Evolutionary conservation across 2,329 filamentous ascomycete genomes (phyloP).

Genomic region (Xylaria digitata): DNA sequence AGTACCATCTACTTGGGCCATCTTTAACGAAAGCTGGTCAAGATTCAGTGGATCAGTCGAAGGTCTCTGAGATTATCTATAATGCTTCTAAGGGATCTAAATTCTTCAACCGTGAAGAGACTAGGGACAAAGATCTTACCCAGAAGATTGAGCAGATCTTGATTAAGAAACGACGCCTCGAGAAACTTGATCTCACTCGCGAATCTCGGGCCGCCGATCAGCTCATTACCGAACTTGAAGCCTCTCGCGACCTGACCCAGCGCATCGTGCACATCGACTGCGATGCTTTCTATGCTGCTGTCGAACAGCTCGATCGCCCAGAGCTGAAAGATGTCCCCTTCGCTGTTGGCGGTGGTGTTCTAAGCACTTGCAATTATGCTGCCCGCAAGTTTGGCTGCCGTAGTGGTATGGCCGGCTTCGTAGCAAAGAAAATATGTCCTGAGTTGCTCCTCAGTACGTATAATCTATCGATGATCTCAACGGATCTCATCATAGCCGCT

Average conservation of each 20-base stretch:
- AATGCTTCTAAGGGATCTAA: constrained; percentile 96
- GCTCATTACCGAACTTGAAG: constrained; percentile 82
- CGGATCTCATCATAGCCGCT: not conserved
- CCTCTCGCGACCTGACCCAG: constrained; percentile 83
- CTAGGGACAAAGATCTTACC: constrained; percentile 82
- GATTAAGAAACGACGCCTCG: constrained; percentile 77
- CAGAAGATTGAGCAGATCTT: constrained; percentile 86
- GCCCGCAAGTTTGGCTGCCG: constrained; percentile 91
- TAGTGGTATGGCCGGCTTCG: constrained; percentile 95
- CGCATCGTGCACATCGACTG: constrained; percentile 92
- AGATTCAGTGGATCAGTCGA: constrained; percentile 90
- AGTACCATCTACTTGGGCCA: constrained; percentile 89
- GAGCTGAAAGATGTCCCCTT: constrained; percentile 90
- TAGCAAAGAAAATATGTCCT: constrained; percentile 93
- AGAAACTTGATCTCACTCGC: constrained; percentile 77
- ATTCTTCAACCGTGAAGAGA: constrained; percentile 92
- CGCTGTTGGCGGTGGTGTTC: constrained; percentile 79
- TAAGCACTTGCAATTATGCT: constrained; percentile 83
- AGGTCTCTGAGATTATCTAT: constrained; percentile 97
- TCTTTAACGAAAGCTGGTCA: constrained; percentile 95
- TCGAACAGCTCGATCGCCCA: constrained; percentile 85
- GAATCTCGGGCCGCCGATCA: constrained; percentile 83
- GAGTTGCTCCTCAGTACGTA: constrained; percentile 72
- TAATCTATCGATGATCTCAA: not conserved
- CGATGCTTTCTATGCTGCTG: constrained; percentile 96